phyloP scores from a whole-genome alignment of 768 basidiomycete species.

The Mycena epipterygia region DNA sequence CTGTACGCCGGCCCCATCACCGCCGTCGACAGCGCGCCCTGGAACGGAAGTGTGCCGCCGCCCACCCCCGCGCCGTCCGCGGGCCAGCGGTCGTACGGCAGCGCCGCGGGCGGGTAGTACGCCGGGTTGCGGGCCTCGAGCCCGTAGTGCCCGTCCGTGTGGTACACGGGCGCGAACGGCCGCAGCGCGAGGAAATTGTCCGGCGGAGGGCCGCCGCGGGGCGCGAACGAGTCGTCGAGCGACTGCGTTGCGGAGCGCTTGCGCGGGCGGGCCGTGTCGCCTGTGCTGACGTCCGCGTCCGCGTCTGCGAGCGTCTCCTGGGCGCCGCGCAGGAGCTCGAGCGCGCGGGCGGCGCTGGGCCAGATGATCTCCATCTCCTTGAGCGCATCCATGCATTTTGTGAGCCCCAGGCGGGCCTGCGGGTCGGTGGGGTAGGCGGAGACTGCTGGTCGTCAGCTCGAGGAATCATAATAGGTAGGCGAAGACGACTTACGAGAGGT shows the following conservation, averaged over 20 bases:
- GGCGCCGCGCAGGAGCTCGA: slow-evolving; percentile 78
- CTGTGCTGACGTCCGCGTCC: slow-evolving; percentile 29
- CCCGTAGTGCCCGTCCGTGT: slow-evolving; percentile 12
- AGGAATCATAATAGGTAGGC: neutral
- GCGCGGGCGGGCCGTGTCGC: slow-evolving; percentile 31
- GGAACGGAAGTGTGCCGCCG: slow-evolving; percentile 48
- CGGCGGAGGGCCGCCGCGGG: neutral
- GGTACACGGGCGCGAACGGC: slow-evolving; percentile 20
- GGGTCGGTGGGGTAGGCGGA: slow-evolving; percentile 76
- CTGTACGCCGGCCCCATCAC: slow-evolving; percentile 83
- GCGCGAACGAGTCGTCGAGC: slow-evolving; percentile 50
- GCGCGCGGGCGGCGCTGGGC: slow-evolving; percentile 83
- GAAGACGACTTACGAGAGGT: slow-evolving; percentile 67
- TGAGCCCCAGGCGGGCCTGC: slow-evolving; percentile 74
- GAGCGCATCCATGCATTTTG: slow-evolving; percentile 77
- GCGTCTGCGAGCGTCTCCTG: slow-evolving; percentile 55
- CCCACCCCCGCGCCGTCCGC: slow-evolving; percentile 32
- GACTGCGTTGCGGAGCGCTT: slow-evolving; percentile 75
- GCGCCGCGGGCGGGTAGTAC: slow-evolving; percentile 25
- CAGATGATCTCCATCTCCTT: slow-evolving; percentile 76
- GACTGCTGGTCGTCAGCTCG: slow-evolving; percentile 54
- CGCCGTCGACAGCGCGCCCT: slow-evolving; percentile 73
- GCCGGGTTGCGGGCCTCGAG: neutral
- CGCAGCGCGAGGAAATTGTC: slow-evolving; percentile 19
- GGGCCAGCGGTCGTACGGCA: slow-evolving; percentile 62